Evolutionary conservation across 2,329 filamentous ascomycete genomes (phyloP), one percentile per base, ranked within the genome.

Genomic region (Sporothrix pallida): DNA sequence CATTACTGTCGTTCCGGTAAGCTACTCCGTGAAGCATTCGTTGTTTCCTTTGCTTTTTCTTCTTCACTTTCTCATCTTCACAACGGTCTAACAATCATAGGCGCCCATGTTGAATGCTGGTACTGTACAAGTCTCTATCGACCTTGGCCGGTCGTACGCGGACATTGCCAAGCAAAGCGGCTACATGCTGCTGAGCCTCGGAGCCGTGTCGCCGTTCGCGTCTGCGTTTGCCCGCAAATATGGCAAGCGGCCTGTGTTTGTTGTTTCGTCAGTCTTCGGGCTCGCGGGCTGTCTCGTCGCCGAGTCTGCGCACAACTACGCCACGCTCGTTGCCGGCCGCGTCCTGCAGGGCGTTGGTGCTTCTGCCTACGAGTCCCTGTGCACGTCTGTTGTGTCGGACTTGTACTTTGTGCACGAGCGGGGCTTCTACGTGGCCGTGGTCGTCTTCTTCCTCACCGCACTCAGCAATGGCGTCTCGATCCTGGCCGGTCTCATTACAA

Each of bases 341-440:
- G 17, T 54, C 20, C 50, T 54, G 7, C 50, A 54, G 17, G 50
- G 50, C 13, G 50, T 54, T 54, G 50, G 50, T 54, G 50, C 50
- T 20, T 54, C 50, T 5, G 50, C 50, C 5, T 54, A 54, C 50
- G 50, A 54, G 50, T 54, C 50, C 3, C 50, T 54, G 50, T 54
- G 50, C 50, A 54, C 50, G 50, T 54, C 50, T 54, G 50, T 54
- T 15, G 50, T 54, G 17, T 54, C 50, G 50, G 50, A 54, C 50
- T 20, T 54, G 50, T 54, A 20, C 9, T 54, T 54, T 20, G 50
- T 54, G 13, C 50, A 54, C 50, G 3, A 54, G 9, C 50, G 50
- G 17, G 50, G 50, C 17, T 15, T 54, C 50, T 54, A 54, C 17
- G 13, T 15, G 12, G 15, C 50, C 50, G 20, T 54, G 5, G 50